A percentile compares a stretch with the other conserved stretches of the same genome.
phyloP scores from a whole-genome alignment of 768 basidiomycete genomes.

The Cystofilobasidium bisporidii region DNA sequence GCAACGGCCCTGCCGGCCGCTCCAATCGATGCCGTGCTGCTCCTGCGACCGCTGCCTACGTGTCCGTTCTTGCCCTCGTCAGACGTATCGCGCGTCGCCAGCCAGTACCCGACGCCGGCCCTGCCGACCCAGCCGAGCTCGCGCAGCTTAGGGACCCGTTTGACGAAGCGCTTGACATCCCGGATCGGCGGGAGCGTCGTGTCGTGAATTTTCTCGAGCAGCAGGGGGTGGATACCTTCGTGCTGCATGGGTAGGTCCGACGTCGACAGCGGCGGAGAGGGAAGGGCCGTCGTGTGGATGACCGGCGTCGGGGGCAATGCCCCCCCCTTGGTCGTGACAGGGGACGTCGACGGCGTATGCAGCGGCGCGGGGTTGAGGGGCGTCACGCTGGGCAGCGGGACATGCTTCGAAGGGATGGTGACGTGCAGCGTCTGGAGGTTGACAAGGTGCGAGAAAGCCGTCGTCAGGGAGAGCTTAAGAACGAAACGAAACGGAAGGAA shows the following conservation, averaged over 20 bases:
- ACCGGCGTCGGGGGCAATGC: background rate
- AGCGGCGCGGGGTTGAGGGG: constrained; percentile 1
- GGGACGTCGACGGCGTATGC: constrained; percentile 16
- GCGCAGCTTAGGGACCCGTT: constrained; percentile 10
- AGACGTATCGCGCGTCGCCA: background rate
- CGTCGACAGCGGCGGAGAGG: constrained; percentile 10
- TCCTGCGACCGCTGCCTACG: background rate
- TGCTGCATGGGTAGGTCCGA: background rate
- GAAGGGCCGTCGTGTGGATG: background rate
- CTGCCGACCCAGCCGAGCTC: constrained; percentile 28
- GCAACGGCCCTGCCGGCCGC: constrained; percentile 1
- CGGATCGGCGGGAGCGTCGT: constrained; percentile 11
- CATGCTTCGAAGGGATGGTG: constrained; percentile 11
- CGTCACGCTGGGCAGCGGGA: constrained; percentile 5
- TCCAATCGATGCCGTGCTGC: background rate
- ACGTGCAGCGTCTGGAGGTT: constrained; percentile 17
- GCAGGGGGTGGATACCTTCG: background rate
- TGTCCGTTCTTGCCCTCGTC: background rate
- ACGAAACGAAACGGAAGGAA: background rate
- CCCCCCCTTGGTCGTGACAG: constrained; percentile 4
- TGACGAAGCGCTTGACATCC: constrained; percentile 19
- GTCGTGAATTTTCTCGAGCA: constrained; percentile 10
- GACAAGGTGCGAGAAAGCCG: constrained; percentile 17
- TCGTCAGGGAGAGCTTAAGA: constrained; percentile 19
- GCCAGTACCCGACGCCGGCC: constrained; percentile 19